Percentiles rank a stretch among this genome's conserved stretches.
These are phyloP conservation scores for Pyrenophora tritici-repentis DNA, from an alignment of 2,329 filamentous ascomycete species.

Conservation along the genomic window DNA sequence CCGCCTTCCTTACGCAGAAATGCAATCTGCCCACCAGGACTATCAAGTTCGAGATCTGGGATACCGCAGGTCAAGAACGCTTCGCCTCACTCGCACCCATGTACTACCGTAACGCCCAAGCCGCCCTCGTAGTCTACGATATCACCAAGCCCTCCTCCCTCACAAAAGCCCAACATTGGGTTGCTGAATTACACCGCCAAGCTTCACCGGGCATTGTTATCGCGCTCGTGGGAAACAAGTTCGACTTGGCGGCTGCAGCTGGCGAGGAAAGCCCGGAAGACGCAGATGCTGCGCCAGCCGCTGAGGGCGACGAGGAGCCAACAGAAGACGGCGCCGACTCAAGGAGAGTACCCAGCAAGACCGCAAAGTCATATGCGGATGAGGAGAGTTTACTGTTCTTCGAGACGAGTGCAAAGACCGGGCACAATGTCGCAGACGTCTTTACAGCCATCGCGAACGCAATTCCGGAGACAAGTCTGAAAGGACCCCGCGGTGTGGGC, in stretches of 20 bases:
- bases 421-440: slow-evolving; percentile 90
- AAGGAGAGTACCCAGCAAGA: slow-evolving; percentile 85
- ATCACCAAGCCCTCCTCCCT: slow-evolving; percentile 95
- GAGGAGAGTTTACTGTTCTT: slow-evolving; percentile 95
- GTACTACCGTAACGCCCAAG: slow-evolving; percentile 99
- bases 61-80: slow-evolving; percentile 96
- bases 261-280: slow-evolving; percentile 53
- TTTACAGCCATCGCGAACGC: slow-evolving; percentile 98
- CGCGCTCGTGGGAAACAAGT: slow-evolving; percentile 85
- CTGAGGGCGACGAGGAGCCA: slow-evolving; percentile 55
- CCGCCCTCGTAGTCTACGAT: slow-evolving; percentile 97
- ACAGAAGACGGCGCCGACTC: slow-evolving; percentile 73
- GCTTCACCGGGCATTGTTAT: slow-evolving; percentile 96
- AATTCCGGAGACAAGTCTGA: slow-evolving; percentile 94
- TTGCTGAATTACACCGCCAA: slow-evolving; percentile 94
- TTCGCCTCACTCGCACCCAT: slow-evolving; percentile 96
- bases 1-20: slow-evolving; percentile 98
- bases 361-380: slow-evolving; percentile 91
- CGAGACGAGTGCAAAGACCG: slow-evolving; percentile 97
- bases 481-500: slow-evolving; percentile 74
- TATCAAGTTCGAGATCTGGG: slow-evolving; percentile 77
- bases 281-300: slow-evolving; percentile 54
- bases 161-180: slow-evolving; percentile 98
- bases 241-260: slow-evolving; percentile 72
- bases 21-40: slow-evolving; percentile 92